These are phyloP conservation scores for Vitis vinifera DNA, from an alignment of 164 flowering plant species.

Conservation along the genomic window DNA sequence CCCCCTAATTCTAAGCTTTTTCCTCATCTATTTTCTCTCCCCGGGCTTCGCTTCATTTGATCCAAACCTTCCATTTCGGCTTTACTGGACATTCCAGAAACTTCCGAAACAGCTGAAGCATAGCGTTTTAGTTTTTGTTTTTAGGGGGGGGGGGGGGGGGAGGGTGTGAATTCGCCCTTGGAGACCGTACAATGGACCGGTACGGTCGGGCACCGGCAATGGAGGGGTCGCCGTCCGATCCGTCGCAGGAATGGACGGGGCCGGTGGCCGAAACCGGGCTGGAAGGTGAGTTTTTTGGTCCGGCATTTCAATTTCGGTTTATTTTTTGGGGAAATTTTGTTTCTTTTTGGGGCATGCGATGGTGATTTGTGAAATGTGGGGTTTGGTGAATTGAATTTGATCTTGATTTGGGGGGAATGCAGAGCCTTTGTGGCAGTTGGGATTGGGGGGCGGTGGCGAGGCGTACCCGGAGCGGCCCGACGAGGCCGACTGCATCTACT, in stretches of 20 bases:
- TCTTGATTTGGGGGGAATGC: conserved; percentile 16
- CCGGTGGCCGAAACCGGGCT: conserved; percentile 44
- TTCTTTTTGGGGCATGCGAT: no score
- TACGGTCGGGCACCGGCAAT: conserved; percentile 30
- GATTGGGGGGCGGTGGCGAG: conserved; percentile 27
- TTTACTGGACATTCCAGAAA: not conserved
- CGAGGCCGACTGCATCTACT: conserved; percentile 54
- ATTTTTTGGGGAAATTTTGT: not conserved
- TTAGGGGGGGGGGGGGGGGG: no score
- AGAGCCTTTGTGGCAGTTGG: conserved; percentile 43
- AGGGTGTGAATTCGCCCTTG: no score
- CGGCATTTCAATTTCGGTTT: conserved; percentile 19
- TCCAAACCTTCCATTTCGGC: not conserved
- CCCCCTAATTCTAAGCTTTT: not conserved
- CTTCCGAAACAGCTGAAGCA: not conserved
- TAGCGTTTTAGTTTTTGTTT: no score
- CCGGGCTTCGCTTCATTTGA: conserved; percentile 12
- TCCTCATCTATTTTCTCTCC: conserved; percentile 13
- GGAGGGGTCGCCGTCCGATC: conserved; percentile 49
- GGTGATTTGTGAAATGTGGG: conserved; percentile 1
- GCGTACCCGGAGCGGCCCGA: conserved; percentile 55
- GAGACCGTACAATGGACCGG: conserved; percentile 45
- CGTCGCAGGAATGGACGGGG: conserved; percentile 41
- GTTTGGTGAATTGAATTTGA: conserved; percentile 9
- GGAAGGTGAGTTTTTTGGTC: conserved; percentile 29